Evolutionary conservation across 129 eudicot species (phyloP).

Genomic region (Apium graveolens): DNA sequence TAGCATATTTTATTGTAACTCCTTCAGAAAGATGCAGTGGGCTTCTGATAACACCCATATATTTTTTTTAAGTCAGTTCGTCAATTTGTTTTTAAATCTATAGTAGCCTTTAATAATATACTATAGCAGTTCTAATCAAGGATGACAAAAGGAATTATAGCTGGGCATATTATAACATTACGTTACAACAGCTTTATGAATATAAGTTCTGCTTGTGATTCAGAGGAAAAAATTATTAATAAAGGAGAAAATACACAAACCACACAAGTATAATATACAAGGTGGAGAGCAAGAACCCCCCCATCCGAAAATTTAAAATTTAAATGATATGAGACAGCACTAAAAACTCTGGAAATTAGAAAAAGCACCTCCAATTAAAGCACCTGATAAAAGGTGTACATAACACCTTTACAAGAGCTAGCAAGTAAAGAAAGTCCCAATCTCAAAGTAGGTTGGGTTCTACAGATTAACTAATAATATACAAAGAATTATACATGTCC

Average conservation of each 20-base stretch:
- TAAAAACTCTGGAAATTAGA: neutral
- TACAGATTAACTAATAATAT: neutral
- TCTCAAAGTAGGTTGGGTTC: neutral
- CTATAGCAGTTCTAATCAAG: neutral
- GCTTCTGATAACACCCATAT: neutral
- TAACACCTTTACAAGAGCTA: too few relatives aligned
- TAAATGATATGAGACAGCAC: neutral
- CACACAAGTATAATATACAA: neutral
- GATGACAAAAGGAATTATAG: neutral
- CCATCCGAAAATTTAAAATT: accelerated
- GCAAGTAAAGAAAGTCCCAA: neutral
- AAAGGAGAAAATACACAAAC: neutral
- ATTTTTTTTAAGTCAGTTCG: neutral
- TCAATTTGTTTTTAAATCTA: neutral
- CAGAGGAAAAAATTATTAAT: neutral
- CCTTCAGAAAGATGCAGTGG: neutral
- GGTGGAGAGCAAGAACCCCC: neutral
- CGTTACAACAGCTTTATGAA: neutral
- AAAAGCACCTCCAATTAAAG: neutral
- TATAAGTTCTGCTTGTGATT: neutral
- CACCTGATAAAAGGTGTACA: neutral
- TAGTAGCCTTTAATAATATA: neutral
- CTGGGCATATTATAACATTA: neutral
- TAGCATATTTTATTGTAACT: neutral
- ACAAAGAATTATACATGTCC: neutral